Conservation (phyloP, 1,139 yeast genomes). For the Saccharomyces hybrid region DNA sequence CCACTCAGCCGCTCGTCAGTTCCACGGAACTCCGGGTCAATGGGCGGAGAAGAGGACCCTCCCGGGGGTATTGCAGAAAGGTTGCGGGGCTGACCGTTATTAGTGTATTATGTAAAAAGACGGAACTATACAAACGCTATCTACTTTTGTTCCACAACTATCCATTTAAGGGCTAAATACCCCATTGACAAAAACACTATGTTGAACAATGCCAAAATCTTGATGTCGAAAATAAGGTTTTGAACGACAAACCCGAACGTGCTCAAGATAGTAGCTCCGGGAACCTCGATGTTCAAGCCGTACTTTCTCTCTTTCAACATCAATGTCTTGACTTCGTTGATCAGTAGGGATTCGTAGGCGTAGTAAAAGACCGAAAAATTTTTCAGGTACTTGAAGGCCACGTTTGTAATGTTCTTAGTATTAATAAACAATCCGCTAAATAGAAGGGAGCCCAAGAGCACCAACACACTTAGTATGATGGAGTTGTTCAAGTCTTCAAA, state of each 20-base stretch:
- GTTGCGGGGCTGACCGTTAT: not conserved
- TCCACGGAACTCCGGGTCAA: not conserved
- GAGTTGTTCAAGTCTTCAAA: slow-evolving; percentile 92
- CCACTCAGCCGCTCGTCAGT: not conserved
- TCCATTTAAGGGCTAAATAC: slow-evolving; percentile 62
- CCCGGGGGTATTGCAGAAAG: not conserved
- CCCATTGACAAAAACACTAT: slow-evolving; percentile 56
- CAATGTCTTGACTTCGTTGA: slow-evolving; percentile 88
- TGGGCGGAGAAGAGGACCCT: not conserved
- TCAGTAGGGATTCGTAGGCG: slow-evolving; percentile 86
- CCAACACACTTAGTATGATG: slow-evolving; percentile 77
- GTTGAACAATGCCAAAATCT: slow-evolving; percentile 45
- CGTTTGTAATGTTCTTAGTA: slow-evolving; percentile 44
- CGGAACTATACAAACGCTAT: not conserved
- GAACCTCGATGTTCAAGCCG: slow-evolving; percentile 93
- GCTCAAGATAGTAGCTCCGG: slow-evolving; percentile 92
- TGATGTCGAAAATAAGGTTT: slow-evolving; percentile 62
- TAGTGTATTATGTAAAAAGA: not conserved
- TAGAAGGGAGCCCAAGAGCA: slow-evolving; percentile 71
- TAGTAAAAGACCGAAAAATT: slow-evolving; percentile 88
- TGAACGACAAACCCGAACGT: slow-evolving; percentile 89
- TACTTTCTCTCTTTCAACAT: slow-evolving; percentile 80
- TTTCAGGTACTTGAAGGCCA: slow-evolving; percentile 63
- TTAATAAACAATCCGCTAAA: slow-evolving; percentile 93
- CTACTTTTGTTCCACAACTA: slow-evolving; percentile 69